These are phyloP conservation scores for Phytophthora litchii DNA, from an alignment of 352 stramenopile genomes.

Conservation along the genomic window DNA sequence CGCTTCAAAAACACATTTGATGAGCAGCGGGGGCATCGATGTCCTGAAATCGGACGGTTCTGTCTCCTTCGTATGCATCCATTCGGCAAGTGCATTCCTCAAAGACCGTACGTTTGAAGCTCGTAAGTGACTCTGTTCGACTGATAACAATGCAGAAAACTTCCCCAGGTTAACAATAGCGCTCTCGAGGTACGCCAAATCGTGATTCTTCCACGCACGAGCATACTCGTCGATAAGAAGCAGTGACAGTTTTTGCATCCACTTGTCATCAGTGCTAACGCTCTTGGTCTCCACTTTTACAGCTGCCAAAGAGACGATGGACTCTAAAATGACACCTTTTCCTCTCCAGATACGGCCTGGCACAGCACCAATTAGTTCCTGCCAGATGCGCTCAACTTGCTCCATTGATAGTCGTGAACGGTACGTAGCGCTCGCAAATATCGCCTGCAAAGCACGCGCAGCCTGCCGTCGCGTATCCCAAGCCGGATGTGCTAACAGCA, in stretches of 20 bases:
- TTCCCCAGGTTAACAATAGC: slow-evolving; percentile 57
- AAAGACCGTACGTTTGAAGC: slow-evolving; percentile 45
- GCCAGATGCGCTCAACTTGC: slow-evolving; percentile 60
- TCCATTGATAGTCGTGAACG: slow-evolving; percentile 43
- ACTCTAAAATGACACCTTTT: slow-evolving; percentile 78
- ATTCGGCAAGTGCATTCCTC: slow-evolving; percentile 39
- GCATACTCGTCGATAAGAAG: slow-evolving; percentile 66
- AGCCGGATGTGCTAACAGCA: slow-evolving; percentile 66
- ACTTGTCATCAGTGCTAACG: slow-evolving; percentile 12
- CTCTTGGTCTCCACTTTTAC: slow-evolving; percentile 30
- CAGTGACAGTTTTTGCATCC: slow-evolving; percentile 35
- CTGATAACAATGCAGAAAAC: slow-evolving; percentile 45
- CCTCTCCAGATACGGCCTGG: slow-evolving; percentile 77
- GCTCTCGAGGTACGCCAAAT: slow-evolving; percentile 77
- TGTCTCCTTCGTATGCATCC: slow-evolving; percentile 33
- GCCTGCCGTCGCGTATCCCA: slow-evolving; percentile 81
- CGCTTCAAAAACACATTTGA: slow-evolving; percentile 80
- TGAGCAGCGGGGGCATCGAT: slow-evolving; percentile 59
- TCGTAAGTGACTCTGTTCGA: slow-evolving; percentile 31
- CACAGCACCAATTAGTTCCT: slow-evolving; percentile 52
- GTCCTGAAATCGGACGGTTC: slow-evolving; percentile 13
- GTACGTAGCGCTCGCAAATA: slow-evolving; percentile 60
- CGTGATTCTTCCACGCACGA: slow-evolving; percentile 64
- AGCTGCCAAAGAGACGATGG: slow-evolving; percentile 56
- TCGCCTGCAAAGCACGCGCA: slow-evolving; percentile 60